Conservation (phyloP, 2,329 filamentous ascomycete genomes). For the Colletotrichum sublineola region DNA sequence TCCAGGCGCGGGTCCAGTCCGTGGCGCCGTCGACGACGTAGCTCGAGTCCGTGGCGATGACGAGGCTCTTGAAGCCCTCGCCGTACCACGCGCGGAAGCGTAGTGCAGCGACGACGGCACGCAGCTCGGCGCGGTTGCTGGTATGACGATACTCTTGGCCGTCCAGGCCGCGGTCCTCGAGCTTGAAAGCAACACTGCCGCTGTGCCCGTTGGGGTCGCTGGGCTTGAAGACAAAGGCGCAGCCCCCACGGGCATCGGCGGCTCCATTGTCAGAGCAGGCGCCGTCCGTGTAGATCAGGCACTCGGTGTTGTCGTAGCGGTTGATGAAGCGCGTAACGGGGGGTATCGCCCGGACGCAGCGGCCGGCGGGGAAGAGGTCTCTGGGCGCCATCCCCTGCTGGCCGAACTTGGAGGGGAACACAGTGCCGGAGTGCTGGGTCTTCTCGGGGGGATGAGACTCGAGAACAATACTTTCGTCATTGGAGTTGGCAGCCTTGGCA, state of each 20-base stretch:
- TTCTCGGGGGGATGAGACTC: neutral
- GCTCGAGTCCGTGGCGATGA: conserved; percentile 67
- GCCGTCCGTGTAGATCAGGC: conserved; percentile 62
- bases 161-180: conserved; percentile 60
- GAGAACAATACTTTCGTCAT: too few species aligned
- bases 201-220: conserved; percentile 7
- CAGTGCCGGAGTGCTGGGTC: conserved; percentile 13
- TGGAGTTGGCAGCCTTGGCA: too few species aligned
- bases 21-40: conserved; percentile 64
- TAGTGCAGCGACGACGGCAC: conserved; percentile 65
- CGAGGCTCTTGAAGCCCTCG: conserved; percentile 57
- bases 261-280: conserved; percentile 60
- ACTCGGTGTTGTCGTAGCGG: conserved; percentile 46
- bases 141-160: conserved; percentile 55
- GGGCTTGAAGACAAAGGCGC: conserved; percentile 52
- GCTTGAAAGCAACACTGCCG: conserved; percentile 48
- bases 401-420: conserved; percentile 51
- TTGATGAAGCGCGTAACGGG: conserved; percentile 49
- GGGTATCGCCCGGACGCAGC: conserved; percentile 1
- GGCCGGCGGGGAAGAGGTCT: conserved; percentile 47
- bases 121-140: conserved; percentile 68
- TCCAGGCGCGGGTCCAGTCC: conserved; percentile 58
- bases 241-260: conserved; percentile 55
- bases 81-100: conserved; percentile 58
- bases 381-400: conserved; percentile 45